These are phyloP conservation scores for Symbiodinium pilosum DNA, from an alignment of 73 alveolate genomes.

Conservation along the genomic window DNA sequence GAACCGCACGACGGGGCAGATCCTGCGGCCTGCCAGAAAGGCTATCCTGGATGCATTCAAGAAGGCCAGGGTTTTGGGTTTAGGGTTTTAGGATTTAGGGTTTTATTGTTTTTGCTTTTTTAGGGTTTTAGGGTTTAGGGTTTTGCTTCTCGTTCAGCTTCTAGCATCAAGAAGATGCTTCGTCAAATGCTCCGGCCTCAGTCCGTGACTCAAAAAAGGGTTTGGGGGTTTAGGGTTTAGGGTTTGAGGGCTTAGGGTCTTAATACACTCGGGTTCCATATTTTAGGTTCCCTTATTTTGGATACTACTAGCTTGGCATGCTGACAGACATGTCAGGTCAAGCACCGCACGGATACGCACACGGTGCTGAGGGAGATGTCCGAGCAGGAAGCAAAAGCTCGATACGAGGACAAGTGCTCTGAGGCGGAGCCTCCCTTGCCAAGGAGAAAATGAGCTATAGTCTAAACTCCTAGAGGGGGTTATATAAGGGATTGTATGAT, in stretches of 20 bases:
- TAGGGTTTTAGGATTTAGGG: not conserved
- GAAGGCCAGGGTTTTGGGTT: constrained; percentile 2
- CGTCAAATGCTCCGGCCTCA: too few relatives aligned
- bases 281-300: not conserved
- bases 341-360: constrained; percentile 51
- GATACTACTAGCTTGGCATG: not conserved
- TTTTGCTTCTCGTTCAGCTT: too few relatives aligned
- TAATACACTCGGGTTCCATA: not conserved
- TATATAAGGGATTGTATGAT: too few relatives aligned
- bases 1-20: constrained; percentile 89
- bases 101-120: too few relatives aligned
- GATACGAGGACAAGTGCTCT: constrained; percentile 79
- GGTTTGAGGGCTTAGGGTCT: too few relatives aligned
- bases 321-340: constrained; percentile 41
- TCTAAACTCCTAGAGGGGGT: too few relatives aligned
- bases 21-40: constrained; percentile 83
- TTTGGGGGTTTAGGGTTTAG: too few relatives aligned
- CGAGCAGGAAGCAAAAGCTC: constrained; percentile 77
- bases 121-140: too few relatives aligned
- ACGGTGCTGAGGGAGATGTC: constrained; percentile 64
- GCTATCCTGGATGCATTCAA: constrained; percentile 83
- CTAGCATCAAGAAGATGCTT: too few relatives aligned
- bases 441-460: too few relatives aligned
- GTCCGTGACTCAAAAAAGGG: too few relatives aligned
- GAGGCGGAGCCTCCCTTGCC: too few relatives aligned